Evolutionary conservation across 768 basidiomycete species (phyloP).

Genomic region (Tylopilus intermedius): DNA sequence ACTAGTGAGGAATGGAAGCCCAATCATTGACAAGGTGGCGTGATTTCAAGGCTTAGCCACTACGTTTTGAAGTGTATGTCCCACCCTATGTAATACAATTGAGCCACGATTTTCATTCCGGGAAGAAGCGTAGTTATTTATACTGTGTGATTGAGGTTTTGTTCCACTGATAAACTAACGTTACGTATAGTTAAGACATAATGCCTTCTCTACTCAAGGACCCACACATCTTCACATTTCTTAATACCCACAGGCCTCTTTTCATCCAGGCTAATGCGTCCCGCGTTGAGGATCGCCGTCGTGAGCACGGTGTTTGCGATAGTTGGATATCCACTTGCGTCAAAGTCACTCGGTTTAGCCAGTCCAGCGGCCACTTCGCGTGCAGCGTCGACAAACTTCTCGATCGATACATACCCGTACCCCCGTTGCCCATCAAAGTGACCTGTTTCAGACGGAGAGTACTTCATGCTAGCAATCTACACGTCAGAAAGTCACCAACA

Average conservation of each 20-base stretch:
- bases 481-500: slow-evolving; percentile 5
- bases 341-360: slow-evolving; percentile 66
- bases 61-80: neutral
- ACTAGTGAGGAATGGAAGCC: neutral
- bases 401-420: slow-evolving; percentile 88
- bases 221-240: slow-evolving; percentile 60
- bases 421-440: slow-evolving; percentile 94
- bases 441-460: slow-evolving; percentile 85
- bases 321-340: slow-evolving; percentile 77
- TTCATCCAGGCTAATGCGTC: slow-evolving; percentile 86
- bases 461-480: slow-evolving; percentile 69
- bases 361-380: slow-evolving; percentile 70
- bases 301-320: slow-evolving; percentile 84
- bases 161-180: neutral
- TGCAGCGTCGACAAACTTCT: slow-evolving; percentile 86
- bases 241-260: slow-evolving; percentile 77
- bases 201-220: slow-evolving; percentile 52
- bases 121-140: neutral
- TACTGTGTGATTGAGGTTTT: neutral
- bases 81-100: too few relatives aligned
- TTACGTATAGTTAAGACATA: neutral
- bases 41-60: neutral
- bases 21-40: too few relatives aligned
- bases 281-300: slow-evolving; percentile 86
- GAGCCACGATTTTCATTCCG: neutral